These are phyloP conservation scores for Yamadazyma buinensis DNA, from an alignment of 1,139 yeast species.

Conservation along the genomic window DNA sequence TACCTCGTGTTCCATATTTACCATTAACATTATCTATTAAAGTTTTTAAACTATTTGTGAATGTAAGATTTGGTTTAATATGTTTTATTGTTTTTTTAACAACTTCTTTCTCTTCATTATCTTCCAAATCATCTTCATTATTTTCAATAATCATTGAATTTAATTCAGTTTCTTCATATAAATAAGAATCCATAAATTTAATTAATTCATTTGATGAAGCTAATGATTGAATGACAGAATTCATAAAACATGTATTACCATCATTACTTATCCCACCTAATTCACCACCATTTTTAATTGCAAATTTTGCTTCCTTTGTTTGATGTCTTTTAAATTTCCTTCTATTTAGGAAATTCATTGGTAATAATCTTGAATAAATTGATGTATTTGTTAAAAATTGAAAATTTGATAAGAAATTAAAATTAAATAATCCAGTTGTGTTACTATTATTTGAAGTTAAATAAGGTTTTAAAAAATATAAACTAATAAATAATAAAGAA, in stretches of 20 bases:
- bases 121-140: slow-evolving; percentile 9
- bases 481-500: too few species aligned
- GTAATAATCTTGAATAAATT: slow-evolving; percentile 6
- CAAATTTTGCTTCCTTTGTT: slow-evolving; percentile 32
- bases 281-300: slow-evolving; percentile 58
- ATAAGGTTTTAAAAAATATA: too few species aligned
- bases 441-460: too few species aligned
- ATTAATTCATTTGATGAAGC: slow-evolving; percentile 69
- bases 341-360: slow-evolving; percentile 9
- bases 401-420: neutral
- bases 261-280: slow-evolving; percentile 86
- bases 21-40: slow-evolving; percentile 55
- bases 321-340: slow-evolving; percentile 10
- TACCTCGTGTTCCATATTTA: slow-evolving; percentile 48
- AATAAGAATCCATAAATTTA: slow-evolving; percentile 50
- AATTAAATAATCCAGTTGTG: too few species aligned
- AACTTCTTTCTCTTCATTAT: slow-evolving; percentile 8
- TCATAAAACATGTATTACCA: slow-evolving; percentile 93
- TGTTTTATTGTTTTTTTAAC: slow-evolving; percentile 20
- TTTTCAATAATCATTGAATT: slow-evolving; percentile 9
- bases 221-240: slow-evolving; percentile 77
- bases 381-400: too few species aligned
- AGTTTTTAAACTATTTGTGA: slow-evolving; percentile 50
- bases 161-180: slow-evolving; percentile 24
- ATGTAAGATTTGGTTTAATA: slow-evolving; percentile 36